Conservation (phyloP, 148 eudicot species). For the Camellia sinensis region DNA sequence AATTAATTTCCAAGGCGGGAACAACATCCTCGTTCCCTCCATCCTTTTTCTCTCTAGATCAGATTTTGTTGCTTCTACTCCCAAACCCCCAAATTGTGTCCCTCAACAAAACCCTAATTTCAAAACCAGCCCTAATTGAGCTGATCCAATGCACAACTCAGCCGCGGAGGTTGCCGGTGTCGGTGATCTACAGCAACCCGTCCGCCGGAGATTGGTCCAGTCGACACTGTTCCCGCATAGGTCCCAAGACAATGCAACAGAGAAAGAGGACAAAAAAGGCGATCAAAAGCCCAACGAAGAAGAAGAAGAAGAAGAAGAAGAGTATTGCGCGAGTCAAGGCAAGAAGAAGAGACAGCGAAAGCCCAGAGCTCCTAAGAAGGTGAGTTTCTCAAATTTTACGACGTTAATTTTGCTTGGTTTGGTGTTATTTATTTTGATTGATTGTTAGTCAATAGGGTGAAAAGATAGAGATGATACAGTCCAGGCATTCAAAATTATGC, state of each 20-base stretch:
- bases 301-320: conserved; percentile 27
- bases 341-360: conserved; percentile 36
- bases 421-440: not conserved
- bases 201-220: conserved; percentile 65
- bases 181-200: conserved; percentile 31
- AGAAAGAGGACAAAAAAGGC: conserved; percentile 20
- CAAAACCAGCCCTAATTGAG: conserved; percentile 50
- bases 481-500: not conserved
- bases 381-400: conserved; percentile 8
- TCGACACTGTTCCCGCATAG: conserved; percentile 64
- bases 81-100: conserved; percentile 23
- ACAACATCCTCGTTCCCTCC: too few species aligned
- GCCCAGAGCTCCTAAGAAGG: conserved; percentile 55
- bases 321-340: conserved; percentile 43
- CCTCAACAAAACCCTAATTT: conserved; percentile 23
- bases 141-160: conserved; percentile 35
- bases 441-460: not conserved
- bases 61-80: conserved; percentile 4
- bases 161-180: conserved; percentile 16
- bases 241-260: conserved; percentile 28
- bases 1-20: too few species aligned
- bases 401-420: not conserved
- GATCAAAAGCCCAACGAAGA: conserved; percentile 20
- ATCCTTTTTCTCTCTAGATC: too few species aligned
- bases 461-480: too few species aligned